A percentile compares a stretch with the other conserved stretches of the same genome.
These are phyloP conservation scores for Sistotremastrum suecicum DNA, from an alignment of 768 basidiomycete species.

Conservation along the genomic window DNA sequence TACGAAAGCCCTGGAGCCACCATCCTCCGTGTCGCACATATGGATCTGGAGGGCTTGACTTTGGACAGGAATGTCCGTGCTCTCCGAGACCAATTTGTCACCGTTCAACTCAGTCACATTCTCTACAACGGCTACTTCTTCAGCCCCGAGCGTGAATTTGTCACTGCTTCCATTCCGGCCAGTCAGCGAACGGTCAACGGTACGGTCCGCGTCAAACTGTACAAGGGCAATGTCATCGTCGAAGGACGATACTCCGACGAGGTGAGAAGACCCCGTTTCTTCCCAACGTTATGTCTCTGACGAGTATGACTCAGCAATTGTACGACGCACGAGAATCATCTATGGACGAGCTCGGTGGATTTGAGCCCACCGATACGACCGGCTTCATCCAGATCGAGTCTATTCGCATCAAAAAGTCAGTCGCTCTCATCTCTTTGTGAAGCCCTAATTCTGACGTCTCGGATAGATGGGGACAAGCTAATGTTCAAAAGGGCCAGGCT, in stretches of 20 bases:
- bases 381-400: slow-evolving; percentile 97
- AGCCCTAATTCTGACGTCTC: not conserved
- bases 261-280: slow-evolving; percentile 25
- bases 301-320: slow-evolving; percentile 42
- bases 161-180: slow-evolving; percentile 79
- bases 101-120: slow-evolving; percentile 77
- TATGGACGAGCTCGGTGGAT: slow-evolving; percentile 98
- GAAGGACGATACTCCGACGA: slow-evolving; percentile 85
- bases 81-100: slow-evolving; percentile 89
- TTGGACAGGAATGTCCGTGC: slow-evolving; percentile 94
- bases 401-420: slow-evolving; percentile 94
- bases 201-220: slow-evolving; percentile 74
- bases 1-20: slow-evolving; percentile 97
- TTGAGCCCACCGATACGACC: slow-evolving; percentile 89
- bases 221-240: slow-evolving; percentile 92
- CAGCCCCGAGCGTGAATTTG: slow-evolving; percentile 96
- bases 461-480: slow-evolving; percentile 73
- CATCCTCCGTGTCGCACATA: slow-evolving; percentile 87
- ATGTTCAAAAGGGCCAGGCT: slow-evolving; percentile 70
- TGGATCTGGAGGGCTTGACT: slow-evolving; percentile 96
- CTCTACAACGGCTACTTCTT: slow-evolving; percentile 99
- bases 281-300: not conserved
- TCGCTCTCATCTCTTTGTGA: slow-evolving; percentile 8
- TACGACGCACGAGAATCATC: slow-evolving; percentile 94
- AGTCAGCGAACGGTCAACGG: slow-evolving; percentile 97